phyloP scores from a whole-genome alignment of 768 basidiomycete species.

The Hygrophoropsis aurantiaca region DNA sequence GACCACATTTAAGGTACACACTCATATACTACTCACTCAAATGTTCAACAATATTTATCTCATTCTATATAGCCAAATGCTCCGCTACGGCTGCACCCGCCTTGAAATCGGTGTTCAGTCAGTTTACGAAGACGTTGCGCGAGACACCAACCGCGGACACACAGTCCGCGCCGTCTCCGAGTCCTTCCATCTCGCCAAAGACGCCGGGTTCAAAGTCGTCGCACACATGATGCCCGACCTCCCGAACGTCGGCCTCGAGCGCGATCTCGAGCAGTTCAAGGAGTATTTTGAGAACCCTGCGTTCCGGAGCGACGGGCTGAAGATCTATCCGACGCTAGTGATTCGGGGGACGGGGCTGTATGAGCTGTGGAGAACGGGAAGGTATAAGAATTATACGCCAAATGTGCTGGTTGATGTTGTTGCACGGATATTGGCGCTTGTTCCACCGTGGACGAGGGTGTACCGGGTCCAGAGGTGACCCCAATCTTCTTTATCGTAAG shows the following conservation, averaged over 20 bases:
- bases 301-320: conserved; percentile 94
- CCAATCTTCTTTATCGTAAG: conserved; percentile 2
- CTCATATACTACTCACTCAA: not conserved
- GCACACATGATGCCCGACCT: conserved; percentile 99
- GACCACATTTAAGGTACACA: conserved; percentile 87
- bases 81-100: conserved; percentile 97
- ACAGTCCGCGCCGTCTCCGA: conserved; percentile 97
- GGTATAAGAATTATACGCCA: conserved; percentile 99
- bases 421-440: conserved; percentile 90
- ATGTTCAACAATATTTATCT: conserved; percentile 1
- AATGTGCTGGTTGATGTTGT: conserved; percentile 98
- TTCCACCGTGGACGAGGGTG: conserved; percentile 98
- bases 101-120: conserved; percentile 99
- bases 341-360: conserved; percentile 96
- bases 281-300: conserved; percentile 99
- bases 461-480: conserved; percentile 92
- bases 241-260: conserved; percentile 95
- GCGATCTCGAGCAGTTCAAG: conserved; percentile 98
- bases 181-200: conserved; percentile 96
- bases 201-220: conserved; percentile 99
- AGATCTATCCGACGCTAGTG: conserved; percentile 97
- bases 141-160: conserved; percentile 98
- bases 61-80: conserved; percentile 77
- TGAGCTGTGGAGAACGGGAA: conserved; percentile 94
- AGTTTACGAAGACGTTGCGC: conserved; percentile 98